These are phyloP conservation scores for Mycena floridula DNA, from an alignment of 768 basidiomycete species.

Conservation along the genomic window DNA sequence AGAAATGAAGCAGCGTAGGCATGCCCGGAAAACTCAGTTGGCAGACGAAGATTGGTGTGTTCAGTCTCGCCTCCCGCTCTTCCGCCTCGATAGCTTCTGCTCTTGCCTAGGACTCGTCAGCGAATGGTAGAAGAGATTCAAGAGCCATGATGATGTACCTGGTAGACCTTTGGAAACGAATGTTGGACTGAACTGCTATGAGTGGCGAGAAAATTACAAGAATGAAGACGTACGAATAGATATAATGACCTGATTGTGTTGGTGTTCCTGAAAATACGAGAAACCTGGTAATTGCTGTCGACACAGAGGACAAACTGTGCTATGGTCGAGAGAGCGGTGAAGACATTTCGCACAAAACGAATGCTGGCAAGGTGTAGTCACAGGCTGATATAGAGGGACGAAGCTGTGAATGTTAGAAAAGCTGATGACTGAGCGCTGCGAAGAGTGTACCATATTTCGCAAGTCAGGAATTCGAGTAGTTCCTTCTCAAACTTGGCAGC, in stretches of 20 bases:
- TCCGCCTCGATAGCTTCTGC: conserved; percentile 61
- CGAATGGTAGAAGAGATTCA: no score
- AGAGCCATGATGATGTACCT: no score
- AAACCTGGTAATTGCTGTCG: conserved; percentile 70
- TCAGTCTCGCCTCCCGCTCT: conserved; percentile 70
- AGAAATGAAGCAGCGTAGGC: conserved; percentile 87
- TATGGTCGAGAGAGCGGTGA: conserved; percentile 87
- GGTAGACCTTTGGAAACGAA: no score
- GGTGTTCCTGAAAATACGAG: conserved; percentile 75
- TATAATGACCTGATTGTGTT: conserved; percentile 65
- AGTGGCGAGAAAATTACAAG: not conserved
- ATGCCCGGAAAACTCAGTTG: conserved; percentile 88
- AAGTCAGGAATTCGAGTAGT: conserved; percentile 68
- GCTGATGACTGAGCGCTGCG: conserved; percentile 66
- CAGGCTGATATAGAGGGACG: conserved; percentile 73
- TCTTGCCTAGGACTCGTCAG: conserved; percentile 53
- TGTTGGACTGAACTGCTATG: conserved; percentile 45
- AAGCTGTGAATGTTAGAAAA: no score
- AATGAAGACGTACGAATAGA: conserved; percentile 49
- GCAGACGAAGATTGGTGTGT: conserved; percentile 89
- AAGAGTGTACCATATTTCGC: conserved; percentile 60
- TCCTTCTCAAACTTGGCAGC: conserved; percentile 49
- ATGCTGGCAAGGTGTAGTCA: conserved; percentile 95
- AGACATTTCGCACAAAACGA: conserved; percentile 90
- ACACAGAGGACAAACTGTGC: conserved; percentile 77